These are phyloP conservation scores for Penicillium sclerotiorum DNA, from an alignment of 2,329 filamentous ascomycete species.

Conservation along the genomic window DNA sequence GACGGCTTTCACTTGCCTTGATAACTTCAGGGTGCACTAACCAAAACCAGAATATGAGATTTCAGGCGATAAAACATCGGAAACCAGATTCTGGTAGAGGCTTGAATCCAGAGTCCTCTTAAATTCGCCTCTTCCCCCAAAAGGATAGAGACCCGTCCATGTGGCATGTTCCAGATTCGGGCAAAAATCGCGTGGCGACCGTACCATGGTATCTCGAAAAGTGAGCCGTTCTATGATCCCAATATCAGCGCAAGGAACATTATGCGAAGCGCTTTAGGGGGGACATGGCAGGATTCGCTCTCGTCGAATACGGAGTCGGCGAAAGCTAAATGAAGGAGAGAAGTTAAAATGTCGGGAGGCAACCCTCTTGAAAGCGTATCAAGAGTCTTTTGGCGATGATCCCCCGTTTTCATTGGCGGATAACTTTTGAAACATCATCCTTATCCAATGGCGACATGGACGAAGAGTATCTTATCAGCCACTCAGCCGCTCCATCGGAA, in stretches of 20 bases:
- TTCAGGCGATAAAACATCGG: not conserved
- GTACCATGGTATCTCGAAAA: too few species aligned
- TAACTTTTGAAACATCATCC: too few species aligned
- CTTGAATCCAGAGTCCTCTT: not conserved
- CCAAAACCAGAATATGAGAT: not conserved
- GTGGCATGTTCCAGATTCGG: not conserved
- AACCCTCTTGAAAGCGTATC: not conserved
- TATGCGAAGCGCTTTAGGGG: not conserved
- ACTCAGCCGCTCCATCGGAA: not conserved
- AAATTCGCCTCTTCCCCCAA: not conserved
- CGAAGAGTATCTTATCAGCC: not conserved
- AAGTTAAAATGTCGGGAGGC: not conserved
- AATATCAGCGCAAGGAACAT: not conserved
- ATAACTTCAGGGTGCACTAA: not conserved
- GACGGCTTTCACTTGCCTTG: not conserved
- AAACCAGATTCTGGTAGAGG: not conserved
- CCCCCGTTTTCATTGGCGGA: not conserved
- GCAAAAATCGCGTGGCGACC: not conserved
- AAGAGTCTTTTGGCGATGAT: not conserved
- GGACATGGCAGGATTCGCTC: not conserved
- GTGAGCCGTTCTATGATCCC: not conserved
- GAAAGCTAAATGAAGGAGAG: not conserved
- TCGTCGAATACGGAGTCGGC: not conserved
- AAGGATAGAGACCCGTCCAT: not conserved
- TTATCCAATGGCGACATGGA: too few species aligned